Percentiles rank a stretch among this genome's conserved stretches.
These are phyloP conservation scores for Leccinum broughii DNA, from an alignment of 768 basidiomycete species.

Conservation along the genomic window DNA sequence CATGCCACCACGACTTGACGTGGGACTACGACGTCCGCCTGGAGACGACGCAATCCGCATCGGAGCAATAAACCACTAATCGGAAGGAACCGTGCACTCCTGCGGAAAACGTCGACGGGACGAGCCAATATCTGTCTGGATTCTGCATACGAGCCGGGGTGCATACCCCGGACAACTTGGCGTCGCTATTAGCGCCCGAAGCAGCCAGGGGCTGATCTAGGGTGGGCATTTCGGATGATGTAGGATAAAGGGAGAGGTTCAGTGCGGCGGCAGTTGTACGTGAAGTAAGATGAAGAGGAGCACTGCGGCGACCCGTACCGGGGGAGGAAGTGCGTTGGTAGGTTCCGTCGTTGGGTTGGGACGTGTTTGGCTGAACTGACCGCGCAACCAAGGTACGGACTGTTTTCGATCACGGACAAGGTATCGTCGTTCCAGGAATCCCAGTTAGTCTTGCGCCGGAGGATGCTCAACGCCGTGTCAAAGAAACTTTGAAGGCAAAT, in stretches of 20 bases:
- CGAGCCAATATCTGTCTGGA: slow-evolving; percentile 66
- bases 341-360: slow-evolving; percentile 11
- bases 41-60: slow-evolving; percentile 28
- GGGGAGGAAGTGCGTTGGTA: slow-evolving; percentile 91
- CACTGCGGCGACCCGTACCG: slow-evolving; percentile 45
- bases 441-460: no score
- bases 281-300: slow-evolving; percentile 64
- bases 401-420: slow-evolving; percentile 92
- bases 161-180: slow-evolving; percentile 62
- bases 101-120: slow-evolving; percentile 70
- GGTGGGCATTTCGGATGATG: slow-evolving; percentile 19
- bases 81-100: slow-evolving; percentile 58
- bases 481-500: no score
- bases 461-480: no score
- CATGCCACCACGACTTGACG: background rate
- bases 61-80: slow-evolving; percentile 61
- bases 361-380: background rate
- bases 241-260: slow-evolving; percentile 60
- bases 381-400: slow-evolving; percentile 41
- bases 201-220: slow-evolving; percentile 52
- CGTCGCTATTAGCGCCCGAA: slow-evolving; percentile 80
- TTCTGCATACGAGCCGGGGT: slow-evolving; percentile 52
- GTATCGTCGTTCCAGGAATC: slow-evolving; percentile 33
- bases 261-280: slow-evolving; percentile 46
- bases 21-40: background rate